Percentiles rank a stretch among this genome's conserved stretches.
phyloP scores from a whole-genome alignment of 2,329 filamentous ascomycete genomes.

The Trichoderma sp. region DNA sequence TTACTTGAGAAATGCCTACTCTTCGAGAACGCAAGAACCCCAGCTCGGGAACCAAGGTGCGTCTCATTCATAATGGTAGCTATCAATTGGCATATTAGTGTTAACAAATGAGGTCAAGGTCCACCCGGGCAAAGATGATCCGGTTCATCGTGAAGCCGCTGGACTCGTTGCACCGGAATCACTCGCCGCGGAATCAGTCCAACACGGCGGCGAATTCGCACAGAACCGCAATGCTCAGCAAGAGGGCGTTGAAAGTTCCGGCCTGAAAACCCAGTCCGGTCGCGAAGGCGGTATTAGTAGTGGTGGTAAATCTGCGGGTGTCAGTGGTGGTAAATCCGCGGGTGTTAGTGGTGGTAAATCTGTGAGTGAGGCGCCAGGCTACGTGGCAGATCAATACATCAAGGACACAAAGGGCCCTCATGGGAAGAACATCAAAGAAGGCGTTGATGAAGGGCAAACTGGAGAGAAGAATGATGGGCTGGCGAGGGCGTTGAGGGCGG shows the following conservation, averaged over 20 bases:
- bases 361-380: slow-evolving; percentile 37
- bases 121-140: slow-evolving; percentile 46
- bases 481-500: slow-evolving; percentile 40
- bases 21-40: slow-evolving; percentile 20
- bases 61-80: background rate
- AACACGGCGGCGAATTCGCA: slow-evolving; percentile 58
- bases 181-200: slow-evolving; percentile 71
- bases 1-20: slow-evolving; percentile 6
- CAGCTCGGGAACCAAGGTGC: slow-evolving; percentile 23
- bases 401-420: slow-evolving; percentile 33
- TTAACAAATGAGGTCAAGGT: slow-evolving; percentile 39
- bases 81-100: background rate
- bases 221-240: slow-evolving; percentile 52
- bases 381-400: slow-evolving; percentile 37
- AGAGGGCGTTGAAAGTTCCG: slow-evolving; percentile 19
- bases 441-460: slow-evolving; percentile 32
- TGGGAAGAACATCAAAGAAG: slow-evolving; percentile 43
- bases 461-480: slow-evolving; percentile 31
- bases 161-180: slow-evolving; percentile 67
- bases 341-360: slow-evolving; percentile 17
- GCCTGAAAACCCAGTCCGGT: slow-evolving; percentile 33
- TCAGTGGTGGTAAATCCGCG: background rate
- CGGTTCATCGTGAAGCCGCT: slow-evolving; percentile 56
- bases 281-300: slow-evolving; percentile 33
- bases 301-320: slow-evolving; percentile 18